phyloP scores from a whole-genome alignment of 2,329 filamentous ascomycete genomes.

The Colletotrichum horii region DNA sequence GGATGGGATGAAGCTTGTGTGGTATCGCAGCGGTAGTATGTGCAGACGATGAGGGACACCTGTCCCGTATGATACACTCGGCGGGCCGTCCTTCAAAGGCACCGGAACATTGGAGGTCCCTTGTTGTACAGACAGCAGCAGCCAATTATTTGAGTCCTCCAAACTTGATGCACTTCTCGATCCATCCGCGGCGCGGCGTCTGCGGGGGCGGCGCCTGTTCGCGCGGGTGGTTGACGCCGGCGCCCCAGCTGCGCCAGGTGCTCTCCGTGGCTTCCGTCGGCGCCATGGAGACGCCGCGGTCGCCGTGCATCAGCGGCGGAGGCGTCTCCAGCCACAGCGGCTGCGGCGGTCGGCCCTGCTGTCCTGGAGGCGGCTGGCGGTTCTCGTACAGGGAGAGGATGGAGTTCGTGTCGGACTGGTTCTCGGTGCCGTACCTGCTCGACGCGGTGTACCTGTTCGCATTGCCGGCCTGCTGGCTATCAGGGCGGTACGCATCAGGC shows the following conservation, averaged over 20 bases:
- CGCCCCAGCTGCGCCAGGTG: slow-evolving; percentile 23
- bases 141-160: slow-evolving; percentile 12
- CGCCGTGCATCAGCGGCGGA: neutral
- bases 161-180: slow-evolving; percentile 21
- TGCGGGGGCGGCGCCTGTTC: neutral
- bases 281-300: slow-evolving; percentile 20
- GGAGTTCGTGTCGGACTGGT: neutral
- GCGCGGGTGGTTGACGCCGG: slow-evolving; percentile 5
- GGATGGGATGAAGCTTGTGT: neutral
- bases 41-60: neutral
- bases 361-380: neutral
- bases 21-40: neutral
- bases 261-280: slow-evolving; percentile 18
- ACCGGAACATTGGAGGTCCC: neutral
- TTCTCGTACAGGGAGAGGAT: slow-evolving; percentile 11
- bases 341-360: neutral
- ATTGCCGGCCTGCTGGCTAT: neutral
- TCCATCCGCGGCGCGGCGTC: slow-evolving; percentile 12
- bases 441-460: neutral
- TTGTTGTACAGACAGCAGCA: neutral
- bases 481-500: neutral
- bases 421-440: neutral
- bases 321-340: neutral
- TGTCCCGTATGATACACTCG: neutral
- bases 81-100: neutral